phyloP scores from a whole-genome alignment of 2,329 filamentous ascomycete species.

The Parastagonospora nodorum region DNA sequence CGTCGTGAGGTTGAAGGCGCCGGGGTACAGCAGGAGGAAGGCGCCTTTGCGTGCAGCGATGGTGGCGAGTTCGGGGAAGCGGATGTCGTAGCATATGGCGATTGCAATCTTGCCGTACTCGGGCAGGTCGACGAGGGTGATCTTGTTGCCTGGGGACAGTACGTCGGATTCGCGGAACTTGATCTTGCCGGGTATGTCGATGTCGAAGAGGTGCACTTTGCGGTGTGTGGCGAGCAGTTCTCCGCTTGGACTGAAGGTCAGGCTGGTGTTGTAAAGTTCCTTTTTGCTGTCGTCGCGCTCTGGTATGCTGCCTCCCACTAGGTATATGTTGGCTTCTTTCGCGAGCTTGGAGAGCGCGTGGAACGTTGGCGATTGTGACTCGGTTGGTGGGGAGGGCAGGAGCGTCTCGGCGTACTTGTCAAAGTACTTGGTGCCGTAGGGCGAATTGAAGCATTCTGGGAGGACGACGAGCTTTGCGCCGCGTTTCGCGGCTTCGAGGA shows the following conservation, averaged over 20 bases:
- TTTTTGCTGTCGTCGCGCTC: slow-evolving; percentile 69
- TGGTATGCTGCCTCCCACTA: slow-evolving; percentile 91
- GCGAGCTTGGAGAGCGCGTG: slow-evolving; percentile 83
- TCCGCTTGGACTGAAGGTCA: slow-evolving; percentile 81
- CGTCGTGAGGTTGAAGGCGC: slow-evolving; percentile 96
- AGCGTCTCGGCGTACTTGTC: slow-evolving; percentile 89
- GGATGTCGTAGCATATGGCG: slow-evolving; percentile 96
- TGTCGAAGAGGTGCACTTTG: slow-evolving; percentile 97
- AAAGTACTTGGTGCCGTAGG: slow-evolving; percentile 91
- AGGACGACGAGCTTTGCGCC: slow-evolving; percentile 89
- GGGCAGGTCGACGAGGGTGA: slow-evolving; percentile 84
- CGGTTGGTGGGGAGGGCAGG: slow-evolving; percentile 73
- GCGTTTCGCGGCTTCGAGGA: slow-evolving; percentile 74
- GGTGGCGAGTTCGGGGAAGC: slow-evolving; percentile 91
- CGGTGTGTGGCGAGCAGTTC: slow-evolving; percentile 84
- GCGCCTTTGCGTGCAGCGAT: slow-evolving; percentile 85
- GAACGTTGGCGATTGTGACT: slow-evolving; percentile 77
- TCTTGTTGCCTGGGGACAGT: slow-evolving; percentile 79
- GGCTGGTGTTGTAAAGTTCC: slow-evolving; percentile 86
- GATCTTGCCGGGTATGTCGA: slow-evolving; percentile 95
- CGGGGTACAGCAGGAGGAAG: slow-evolving; percentile 89
- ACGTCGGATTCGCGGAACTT: slow-evolving; percentile 90
- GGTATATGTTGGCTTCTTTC: slow-evolving; percentile 75
- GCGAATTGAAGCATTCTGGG: slow-evolving; percentile 98
- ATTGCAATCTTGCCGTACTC: slow-evolving; percentile 87